Percentiles rank a stretch among this genome's conserved stretches.
phyloP scores from a whole-genome alignment of 805 yeast genomes.

The Millerozyma acaciae region DNA sequence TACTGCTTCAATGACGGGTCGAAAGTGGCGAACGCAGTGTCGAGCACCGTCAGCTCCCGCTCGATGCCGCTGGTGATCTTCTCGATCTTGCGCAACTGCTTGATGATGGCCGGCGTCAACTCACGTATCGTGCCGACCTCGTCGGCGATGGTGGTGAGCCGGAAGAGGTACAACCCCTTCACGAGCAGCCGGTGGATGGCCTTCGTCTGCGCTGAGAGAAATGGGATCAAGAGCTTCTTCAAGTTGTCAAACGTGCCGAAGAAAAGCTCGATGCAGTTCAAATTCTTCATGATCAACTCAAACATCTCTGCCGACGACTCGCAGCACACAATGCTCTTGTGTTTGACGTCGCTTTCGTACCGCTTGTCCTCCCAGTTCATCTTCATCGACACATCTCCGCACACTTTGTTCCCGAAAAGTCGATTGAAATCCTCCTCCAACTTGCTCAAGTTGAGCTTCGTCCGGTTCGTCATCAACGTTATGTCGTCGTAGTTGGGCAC shows the following conservation, averaged over 20 bases:
- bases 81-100: slow-evolving; percentile 33
- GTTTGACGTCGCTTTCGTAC: slow-evolving; percentile 23
- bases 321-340: slow-evolving; percentile 15
- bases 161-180: slow-evolving; percentile 24
- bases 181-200: slow-evolving; percentile 22
- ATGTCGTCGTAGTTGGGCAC: slow-evolving; percentile 41
- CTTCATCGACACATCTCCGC: slow-evolving; percentile 6
- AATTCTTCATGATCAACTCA: slow-evolving; percentile 16
- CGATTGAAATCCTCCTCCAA: slow-evolving; percentile 31
- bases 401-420: slow-evolving; percentile 19
- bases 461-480: slow-evolving; percentile 25
- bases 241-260: slow-evolving; percentile 36
- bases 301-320: slow-evolving; percentile 15
- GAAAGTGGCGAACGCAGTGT: slow-evolving; percentile 26
- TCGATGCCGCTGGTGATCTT: slow-evolving; percentile 36
- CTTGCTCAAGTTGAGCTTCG: slow-evolving; percentile 16
- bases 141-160: slow-evolving; percentile 30
- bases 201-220: slow-evolving; percentile 29
- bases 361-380: slow-evolving; percentile 22
- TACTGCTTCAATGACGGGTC: slow-evolving; percentile 34
- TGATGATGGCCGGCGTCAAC: slow-evolving; percentile 19
- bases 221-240: slow-evolving; percentile 34
- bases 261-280: slow-evolving; percentile 36
- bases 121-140: slow-evolving; percentile 17
- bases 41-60: slow-evolving; percentile 28